Evolutionary conservation across 1,139 yeast genomes (phyloP).

Genomic region (Groenewaldozyma sp.): DNA sequence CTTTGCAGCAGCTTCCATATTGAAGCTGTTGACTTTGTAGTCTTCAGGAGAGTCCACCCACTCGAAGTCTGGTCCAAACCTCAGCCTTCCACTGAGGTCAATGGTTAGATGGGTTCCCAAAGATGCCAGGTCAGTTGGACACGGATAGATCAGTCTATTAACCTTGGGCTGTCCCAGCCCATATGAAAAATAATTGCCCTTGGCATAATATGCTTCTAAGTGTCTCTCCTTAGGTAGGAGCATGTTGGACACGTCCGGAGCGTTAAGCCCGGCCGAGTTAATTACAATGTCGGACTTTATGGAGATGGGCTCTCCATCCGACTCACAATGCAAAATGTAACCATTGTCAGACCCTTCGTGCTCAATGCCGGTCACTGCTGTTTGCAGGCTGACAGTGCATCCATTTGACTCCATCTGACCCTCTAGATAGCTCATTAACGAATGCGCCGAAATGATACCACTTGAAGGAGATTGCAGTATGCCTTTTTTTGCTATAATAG

Average conservation of each 20-base stretch:
- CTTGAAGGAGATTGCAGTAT: conserved; percentile 73
- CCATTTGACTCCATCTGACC: conserved; percentile 45
- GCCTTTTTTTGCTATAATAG: conserved; percentile 52
- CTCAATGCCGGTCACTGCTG: conserved; percentile 44
- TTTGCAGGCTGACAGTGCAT: conserved; percentile 57
- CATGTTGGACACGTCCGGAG: conserved; percentile 59
- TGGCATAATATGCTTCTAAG: conserved; percentile 56
- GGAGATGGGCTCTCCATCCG: conserved; percentile 31
- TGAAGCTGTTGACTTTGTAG: conserved; percentile 30
- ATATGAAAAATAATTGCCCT: conserved; percentile 71
- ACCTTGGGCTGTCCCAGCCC: conserved; percentile 38
- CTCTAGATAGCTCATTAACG: conserved; percentile 51
- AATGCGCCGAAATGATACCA: conserved; percentile 79
- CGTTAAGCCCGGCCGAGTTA: conserved; percentile 73
- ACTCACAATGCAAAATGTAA: conserved; percentile 19
- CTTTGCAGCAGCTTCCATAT: conserved; percentile 44
- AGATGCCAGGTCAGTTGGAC: conserved; percentile 66
- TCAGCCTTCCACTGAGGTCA: conserved; percentile 69
- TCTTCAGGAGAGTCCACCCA: conserved; percentile 49
- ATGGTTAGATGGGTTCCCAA: conserved; percentile 82
- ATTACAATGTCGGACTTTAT: conserved; percentile 51
- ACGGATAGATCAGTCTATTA: conserved; percentile 54
- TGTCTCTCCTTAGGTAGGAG: conserved; percentile 57
- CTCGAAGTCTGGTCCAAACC: conserved; percentile 85
- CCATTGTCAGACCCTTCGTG: conserved; percentile 19